Evolutionary conservation across 225 moss, liverwort and hornwort genomes (phyloP), one percentile per base, ranked within the genome.

Genomic region (Bryoerythrophyllum caledonicum): DNA sequence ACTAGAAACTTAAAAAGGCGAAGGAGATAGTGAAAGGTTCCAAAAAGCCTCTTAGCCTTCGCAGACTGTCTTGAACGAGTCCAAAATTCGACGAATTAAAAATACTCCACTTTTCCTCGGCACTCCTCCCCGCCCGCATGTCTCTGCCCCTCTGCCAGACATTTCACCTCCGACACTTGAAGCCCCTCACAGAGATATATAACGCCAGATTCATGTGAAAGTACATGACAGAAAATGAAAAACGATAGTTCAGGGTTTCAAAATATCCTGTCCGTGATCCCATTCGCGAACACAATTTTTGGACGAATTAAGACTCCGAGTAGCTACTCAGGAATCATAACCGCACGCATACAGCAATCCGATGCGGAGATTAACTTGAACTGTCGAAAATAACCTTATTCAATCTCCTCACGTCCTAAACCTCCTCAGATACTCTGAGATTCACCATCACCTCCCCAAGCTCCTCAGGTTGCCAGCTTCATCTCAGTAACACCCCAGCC

Each of bases 71-170:
- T 67, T 56, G 38, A 19, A 49, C 55, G 65, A 65, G 7, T 20
- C 68, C 19, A 54, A 27, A 63, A 46, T 70, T 44, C 57, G 21
- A 46, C 69, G 21, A 55, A 20, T 57, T 68, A 52, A 65, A 16
- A 21, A n/a, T 35, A 23, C 68, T 79, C 63, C 68, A 53, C 2
- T 53, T 3, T 1, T n/a, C 14, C 35, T 58, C 19, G 4, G 11
- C 11, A 35, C 25, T 48, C 3, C 51, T 41, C 41, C 0, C 24
- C 48, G 35, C 14, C 62, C 21, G 4, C n/a, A n/a, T n/a, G n/a
- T n/a, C n/a, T n/a, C n/a, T n/a, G n/a, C n/a, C n/a, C n/a, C n/a
- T 60, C 63, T 19, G 46, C 76, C 38, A 73, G 5, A 63, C 46
- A 56, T 7, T 40, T 9, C 76, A 71, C 12, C 21, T 8, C 27